Evolutionary conservation across 2,329 filamentous ascomycete species (phyloP).

Genomic region (Neonectria neomacrospora): DNA sequence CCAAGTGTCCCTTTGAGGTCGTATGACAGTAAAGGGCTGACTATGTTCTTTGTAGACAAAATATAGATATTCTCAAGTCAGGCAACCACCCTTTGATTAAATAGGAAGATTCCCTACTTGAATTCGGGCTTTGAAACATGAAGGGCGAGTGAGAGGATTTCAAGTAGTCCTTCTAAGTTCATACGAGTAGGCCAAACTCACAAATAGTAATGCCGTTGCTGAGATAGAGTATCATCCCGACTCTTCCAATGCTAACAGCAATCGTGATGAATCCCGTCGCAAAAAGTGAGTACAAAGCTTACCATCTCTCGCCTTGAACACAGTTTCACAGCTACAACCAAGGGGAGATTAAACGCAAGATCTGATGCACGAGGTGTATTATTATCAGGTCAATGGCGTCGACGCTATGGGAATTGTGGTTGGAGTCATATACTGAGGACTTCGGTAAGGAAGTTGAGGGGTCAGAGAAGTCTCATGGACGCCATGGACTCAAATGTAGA

Average conservation of each 20-base stretch:
- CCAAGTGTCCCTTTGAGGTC: no score
- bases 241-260: slow-evolving; percentile 36
- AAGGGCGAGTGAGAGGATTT: no score
- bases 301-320: slow-evolving; percentile 32
- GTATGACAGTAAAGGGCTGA: no score
- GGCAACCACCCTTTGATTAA: no score
- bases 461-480: slow-evolving; percentile 39
- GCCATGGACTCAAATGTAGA: slow-evolving; percentile 30
- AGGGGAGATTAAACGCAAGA: slow-evolving; percentile 35
- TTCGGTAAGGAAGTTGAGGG: slow-evolving; percentile 38
- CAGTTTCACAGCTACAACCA: slow-evolving; percentile 32
- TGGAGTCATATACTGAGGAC: slow-evolving; percentile 33
- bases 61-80: no score
- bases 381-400: neutral
- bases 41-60: no score
- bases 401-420: no score
- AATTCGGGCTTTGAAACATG: no score
- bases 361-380: slow-evolving; percentile 15
- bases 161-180: no score
- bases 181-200: slow-evolving; percentile 11
- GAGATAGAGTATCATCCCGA: slow-evolving; percentile 28
- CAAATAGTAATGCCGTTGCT: slow-evolving; percentile 25
- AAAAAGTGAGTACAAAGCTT: slow-evolving; percentile 32
- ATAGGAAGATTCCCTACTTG: no score
- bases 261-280: slow-evolving; percentile 36